phyloP scores from a whole-genome alignment of 331 rosid species.

The Rhamnella rubrinervis region DNA sequence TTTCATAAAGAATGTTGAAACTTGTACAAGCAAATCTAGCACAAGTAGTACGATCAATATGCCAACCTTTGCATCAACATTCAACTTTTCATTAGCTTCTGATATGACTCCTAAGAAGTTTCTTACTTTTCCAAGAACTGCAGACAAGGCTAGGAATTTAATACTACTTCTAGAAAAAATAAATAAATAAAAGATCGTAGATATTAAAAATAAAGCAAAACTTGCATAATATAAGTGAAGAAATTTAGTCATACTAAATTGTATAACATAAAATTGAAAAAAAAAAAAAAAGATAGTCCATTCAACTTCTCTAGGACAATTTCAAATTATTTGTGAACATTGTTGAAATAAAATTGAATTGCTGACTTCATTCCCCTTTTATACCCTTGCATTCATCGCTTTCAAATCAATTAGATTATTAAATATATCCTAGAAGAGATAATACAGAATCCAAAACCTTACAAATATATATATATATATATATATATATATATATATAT shows the following conservation, averaged over 20 bases:
- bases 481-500: no score
- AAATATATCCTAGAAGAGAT: no score
- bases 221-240: not conserved
- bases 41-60: conserved; percentile 12
- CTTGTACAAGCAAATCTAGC: conserved; percentile 2
- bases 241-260: not conserved
- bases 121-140: conserved; percentile 73
- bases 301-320: no score
- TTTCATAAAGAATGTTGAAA: not conserved
- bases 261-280: not conserved
- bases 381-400: no score
- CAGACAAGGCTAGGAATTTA: conserved; percentile 24
- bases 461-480: no score
- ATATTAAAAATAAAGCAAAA: not conserved
- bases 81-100: conserved; percentile 67
- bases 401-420: no score
- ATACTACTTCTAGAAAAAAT: not conserved
- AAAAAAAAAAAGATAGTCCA: no score
- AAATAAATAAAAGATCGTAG: not conserved
- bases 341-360: no score
- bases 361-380: no score
- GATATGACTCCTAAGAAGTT: conserved; percentile 80
- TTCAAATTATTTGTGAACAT: no score
- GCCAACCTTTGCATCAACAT: conserved; percentile 66
- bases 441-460: no score